Evolutionary conservation across 2,329 filamentous ascomycete species (phyloP).

Genomic region (Scolecobasidium constrictum): DNA sequence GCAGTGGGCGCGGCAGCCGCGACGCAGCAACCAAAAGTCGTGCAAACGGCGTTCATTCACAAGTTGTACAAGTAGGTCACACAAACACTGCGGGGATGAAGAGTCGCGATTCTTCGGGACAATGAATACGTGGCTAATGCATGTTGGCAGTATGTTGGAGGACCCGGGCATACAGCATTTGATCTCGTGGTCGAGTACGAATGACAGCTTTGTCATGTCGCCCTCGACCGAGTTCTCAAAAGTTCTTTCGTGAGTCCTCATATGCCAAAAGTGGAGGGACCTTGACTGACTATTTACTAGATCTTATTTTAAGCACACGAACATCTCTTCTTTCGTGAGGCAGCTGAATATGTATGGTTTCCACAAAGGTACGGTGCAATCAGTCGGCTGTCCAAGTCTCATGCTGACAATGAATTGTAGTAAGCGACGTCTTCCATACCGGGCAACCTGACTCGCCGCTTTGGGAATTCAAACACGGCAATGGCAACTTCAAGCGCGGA

Average conservation of each 20-base stretch:
- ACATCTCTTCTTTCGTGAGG: constrained; percentile 95
- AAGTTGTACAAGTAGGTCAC: constrained; percentile 86
- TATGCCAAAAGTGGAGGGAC: no score
- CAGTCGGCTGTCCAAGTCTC: background rate
- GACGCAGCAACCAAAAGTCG: constrained; percentile 89
- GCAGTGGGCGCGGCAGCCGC: constrained; percentile 53
- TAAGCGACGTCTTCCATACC: constrained; percentile 96
- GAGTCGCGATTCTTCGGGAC: no score
- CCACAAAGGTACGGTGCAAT: constrained; percentile 70
- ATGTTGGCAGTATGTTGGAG: constrained; percentile 72
- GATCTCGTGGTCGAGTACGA: constrained; percentile 88
- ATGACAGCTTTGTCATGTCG: constrained; percentile 98
- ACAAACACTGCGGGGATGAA: background rate
- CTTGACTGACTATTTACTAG: no score
- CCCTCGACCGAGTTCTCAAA: constrained; percentile 96
- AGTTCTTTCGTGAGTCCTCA: constrained; percentile 78
- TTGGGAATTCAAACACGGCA: constrained; percentile 98
- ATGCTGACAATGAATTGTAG: constrained; percentile 35
- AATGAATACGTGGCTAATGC: constrained; percentile 6
- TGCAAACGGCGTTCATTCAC: constrained; percentile 97
- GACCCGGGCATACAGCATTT: constrained; percentile 86
- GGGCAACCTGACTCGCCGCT: constrained; percentile 85
- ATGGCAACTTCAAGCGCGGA: constrained; percentile 91
- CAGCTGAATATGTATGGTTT: constrained; percentile 99
- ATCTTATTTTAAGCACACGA: constrained; percentile 99